phyloP scores from a whole-genome alignment of 495 filamentous ascomycete species.

The Xylaria curta region DNA sequence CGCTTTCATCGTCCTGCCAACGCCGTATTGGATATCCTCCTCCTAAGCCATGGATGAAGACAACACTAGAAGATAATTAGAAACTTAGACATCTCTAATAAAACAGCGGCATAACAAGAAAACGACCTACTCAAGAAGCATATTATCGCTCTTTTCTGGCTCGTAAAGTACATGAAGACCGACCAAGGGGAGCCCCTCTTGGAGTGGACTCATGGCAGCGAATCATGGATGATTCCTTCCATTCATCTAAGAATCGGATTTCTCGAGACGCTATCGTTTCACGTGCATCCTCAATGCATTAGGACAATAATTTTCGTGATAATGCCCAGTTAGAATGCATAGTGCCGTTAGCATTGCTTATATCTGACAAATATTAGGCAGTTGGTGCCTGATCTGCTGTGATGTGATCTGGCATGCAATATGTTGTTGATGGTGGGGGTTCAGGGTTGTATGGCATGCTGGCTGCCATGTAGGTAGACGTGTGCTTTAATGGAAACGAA shows the following conservation, averaged over 20 bases:
- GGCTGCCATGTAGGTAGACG: background rate
- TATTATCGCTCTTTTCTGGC: constrained; percentile 39
- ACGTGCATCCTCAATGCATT: background rate
- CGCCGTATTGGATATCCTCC: constrained; percentile 47
- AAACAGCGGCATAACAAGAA: background rate
- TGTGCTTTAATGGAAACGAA: constrained; percentile 1
- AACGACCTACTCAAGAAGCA: constrained; percentile 43
- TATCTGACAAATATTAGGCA: constrained; percentile 21
- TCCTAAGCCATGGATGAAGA: constrained; percentile 47
- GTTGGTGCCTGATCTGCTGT: constrained; percentile 11
- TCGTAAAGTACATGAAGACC: constrained; percentile 48
- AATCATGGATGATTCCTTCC: background rate
- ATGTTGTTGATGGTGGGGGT: constrained; percentile 10
- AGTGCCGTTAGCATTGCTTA: background rate
- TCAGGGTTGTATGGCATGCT: constrained; percentile 20
- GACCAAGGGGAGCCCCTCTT: constrained; percentile 35
- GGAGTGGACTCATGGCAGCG: constrained; percentile 11
- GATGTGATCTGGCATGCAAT: constrained; percentile 13
- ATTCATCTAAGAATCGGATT: background rate
- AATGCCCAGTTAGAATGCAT: background rate
- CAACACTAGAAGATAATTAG: constrained; percentile 34
- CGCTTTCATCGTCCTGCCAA: constrained; percentile 37
- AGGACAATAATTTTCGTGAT: background rate
- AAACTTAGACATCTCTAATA: constrained; percentile 1
- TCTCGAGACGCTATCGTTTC: background rate